These are phyloP conservation scores for Penstemon eatonii DNA, from an alignment of 257 asterid species.

Conservation along the genomic window DNA sequence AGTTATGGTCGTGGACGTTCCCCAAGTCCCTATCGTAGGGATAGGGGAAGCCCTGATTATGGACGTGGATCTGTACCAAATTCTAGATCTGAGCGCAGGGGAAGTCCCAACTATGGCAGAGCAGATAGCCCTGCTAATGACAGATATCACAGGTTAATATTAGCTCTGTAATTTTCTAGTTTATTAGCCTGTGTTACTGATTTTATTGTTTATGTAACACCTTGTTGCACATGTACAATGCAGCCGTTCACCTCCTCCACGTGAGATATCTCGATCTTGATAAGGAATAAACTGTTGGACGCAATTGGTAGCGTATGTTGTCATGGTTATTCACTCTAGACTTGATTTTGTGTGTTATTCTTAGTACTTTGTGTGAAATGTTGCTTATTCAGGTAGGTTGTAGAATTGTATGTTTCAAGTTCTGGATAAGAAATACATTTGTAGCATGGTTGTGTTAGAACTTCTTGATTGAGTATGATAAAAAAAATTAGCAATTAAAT, in stretches of 20 bases:
- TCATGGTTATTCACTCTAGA: not conserved
- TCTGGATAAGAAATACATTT: too few species aligned
- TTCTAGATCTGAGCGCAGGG: constrained; percentile 59
- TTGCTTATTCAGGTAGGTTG: not conserved
- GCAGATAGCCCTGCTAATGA: constrained; percentile 59
- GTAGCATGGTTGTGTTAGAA: not conserved
- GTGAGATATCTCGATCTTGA: constrained; percentile 68
- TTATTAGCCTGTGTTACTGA: not conserved
- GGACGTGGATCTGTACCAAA: constrained; percentile 74
- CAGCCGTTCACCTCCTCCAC: constrained; percentile 69
- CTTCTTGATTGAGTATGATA: not conserved
- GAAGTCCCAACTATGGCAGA: constrained; percentile 60
- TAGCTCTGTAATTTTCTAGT: not conserved
- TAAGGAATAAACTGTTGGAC: constrained; percentile 28
- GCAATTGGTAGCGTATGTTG: constrained; percentile 1
- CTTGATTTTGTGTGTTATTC: not conserved
- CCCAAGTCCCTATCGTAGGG: constrained; percentile 72
- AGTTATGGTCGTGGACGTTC: constrained; percentile 68
- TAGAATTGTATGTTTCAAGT: too few species aligned
- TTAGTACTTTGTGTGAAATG: not conserved
- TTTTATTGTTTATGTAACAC: not conserved
- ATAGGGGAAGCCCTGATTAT: constrained; percentile 91
- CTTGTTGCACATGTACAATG: constrained; percentile 4
- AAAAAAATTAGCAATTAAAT: too few species aligned
- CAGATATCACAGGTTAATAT: constrained; percentile 56